Percentiles rank a stretch among this genome's conserved stretches.
These are phyloP conservation scores for Cordyceps cateniannulata DNA, from an alignment of 2,329 filamentous ascomycete species.

Conservation along the genomic window DNA sequence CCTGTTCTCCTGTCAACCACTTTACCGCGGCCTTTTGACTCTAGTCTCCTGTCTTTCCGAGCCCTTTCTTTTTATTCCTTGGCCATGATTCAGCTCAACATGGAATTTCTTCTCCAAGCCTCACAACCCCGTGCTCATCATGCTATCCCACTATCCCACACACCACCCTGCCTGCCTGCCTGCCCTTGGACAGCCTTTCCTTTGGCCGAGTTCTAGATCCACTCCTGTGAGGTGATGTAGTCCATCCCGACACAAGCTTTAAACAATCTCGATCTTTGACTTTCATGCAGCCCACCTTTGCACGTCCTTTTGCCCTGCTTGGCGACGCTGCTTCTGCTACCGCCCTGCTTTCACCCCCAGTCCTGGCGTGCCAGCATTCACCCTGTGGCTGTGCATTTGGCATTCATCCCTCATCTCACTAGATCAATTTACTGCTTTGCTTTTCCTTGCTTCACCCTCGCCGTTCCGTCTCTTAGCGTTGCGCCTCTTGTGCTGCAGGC, in stretches of 20 bases:
- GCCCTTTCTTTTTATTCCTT: too few species aligned
- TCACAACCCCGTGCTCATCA: not conserved
- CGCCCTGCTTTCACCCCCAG: not conserved
- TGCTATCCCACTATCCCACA: not conserved
- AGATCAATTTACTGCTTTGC: not conserved
- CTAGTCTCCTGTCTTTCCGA: too few species aligned
- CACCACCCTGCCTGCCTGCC: not conserved
- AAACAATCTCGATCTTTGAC: conserved; percentile 5
- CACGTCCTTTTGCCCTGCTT: not conserved
- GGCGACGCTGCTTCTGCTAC: not conserved
- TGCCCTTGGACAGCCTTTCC: not conserved
- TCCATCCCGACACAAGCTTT: conserved; percentile 3
- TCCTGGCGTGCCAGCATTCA: not conserved
- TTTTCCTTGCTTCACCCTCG: not conserved
- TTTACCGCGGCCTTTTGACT: too few species aligned
- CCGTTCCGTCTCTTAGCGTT: not conserved
- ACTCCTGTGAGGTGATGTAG: not conserved
- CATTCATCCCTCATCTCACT: not conserved
- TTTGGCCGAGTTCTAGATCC: not conserved
- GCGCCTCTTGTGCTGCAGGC: not conserved
- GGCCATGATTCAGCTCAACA: not conserved
- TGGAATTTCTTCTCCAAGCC: not conserved
- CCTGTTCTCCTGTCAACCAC: too few species aligned
- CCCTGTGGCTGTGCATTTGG: not conserved
- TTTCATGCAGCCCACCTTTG: not conserved